Conservation (phyloP, 2,329 filamentous ascomycete species). For the Alternaria conjuncta region DNA sequence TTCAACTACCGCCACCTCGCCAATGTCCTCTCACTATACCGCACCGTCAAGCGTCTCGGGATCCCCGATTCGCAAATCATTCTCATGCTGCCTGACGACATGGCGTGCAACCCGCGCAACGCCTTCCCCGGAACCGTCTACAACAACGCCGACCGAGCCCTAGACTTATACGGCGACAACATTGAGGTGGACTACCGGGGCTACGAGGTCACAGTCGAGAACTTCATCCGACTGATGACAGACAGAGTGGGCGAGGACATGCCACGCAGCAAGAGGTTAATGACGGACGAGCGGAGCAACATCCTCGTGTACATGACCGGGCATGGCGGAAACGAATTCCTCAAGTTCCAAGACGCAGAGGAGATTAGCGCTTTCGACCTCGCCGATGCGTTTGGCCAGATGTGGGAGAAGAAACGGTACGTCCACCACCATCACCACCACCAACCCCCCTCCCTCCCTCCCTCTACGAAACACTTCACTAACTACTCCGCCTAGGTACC, state of each 20-base stretch:
- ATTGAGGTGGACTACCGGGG: constrained; percentile 98
- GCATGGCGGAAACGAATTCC: constrained; percentile 94
- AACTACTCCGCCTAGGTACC: too few relatives aligned
- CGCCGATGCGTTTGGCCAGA: constrained; percentile 97
- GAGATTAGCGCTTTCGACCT: constrained; percentile 97
- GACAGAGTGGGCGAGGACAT: constrained; percentile 95
- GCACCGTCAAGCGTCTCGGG: constrained; percentile 95
- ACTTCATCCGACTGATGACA: constrained; percentile 94
- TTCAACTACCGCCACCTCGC: constrained; percentile 99
- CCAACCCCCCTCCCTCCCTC: too few relatives aligned
- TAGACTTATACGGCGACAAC: constrained; percentile 97
- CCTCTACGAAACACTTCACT: too few relatives aligned
- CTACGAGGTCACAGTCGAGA: constrained; percentile 98
- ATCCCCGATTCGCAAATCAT: constrained; percentile 99
- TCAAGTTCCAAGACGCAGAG: constrained; percentile 98
- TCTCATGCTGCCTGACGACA: constrained; percentile 99
- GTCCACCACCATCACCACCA: constrained; percentile 5
- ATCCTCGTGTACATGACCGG: constrained; percentile 99
- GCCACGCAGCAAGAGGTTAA: constrained; percentile 88
- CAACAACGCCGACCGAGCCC: constrained; percentile 93
- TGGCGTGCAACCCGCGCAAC: constrained; percentile 99
- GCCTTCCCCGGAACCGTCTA: constrained; percentile 98
- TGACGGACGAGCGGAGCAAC: constrained; percentile 95
- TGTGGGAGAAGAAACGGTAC: constrained; percentile 99
- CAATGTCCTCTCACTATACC: constrained; percentile 96